Conservation (phyloP, 2,329 filamentous ascomycete species). For the Dactylonectria macrodidyma region DNA sequence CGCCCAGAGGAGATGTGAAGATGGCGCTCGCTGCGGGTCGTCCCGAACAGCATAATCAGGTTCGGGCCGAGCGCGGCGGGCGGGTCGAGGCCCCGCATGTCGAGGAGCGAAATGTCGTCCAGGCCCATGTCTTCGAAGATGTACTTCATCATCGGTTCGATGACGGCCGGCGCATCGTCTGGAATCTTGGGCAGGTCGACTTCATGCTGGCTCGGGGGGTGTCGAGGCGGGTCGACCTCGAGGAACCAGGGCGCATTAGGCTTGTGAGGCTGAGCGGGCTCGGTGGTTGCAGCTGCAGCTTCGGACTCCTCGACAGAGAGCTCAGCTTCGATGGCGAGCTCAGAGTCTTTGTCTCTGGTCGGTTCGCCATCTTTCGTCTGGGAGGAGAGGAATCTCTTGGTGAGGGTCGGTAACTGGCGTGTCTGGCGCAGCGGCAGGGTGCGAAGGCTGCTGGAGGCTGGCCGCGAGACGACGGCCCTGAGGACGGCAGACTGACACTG, state of each 20-base stretch:
- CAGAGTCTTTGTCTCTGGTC: constrained; percentile 34
- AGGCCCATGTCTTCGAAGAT: constrained; percentile 88
- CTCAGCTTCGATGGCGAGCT: constrained; percentile 16
- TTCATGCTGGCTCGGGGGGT: constrained; percentile 64
- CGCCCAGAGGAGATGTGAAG: constrained; percentile 91
- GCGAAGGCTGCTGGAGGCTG: constrained; percentile 41
- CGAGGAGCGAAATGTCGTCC: constrained; percentile 84
- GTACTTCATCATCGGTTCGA: constrained; percentile 82
- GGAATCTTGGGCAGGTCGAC: constrained; percentile 71
- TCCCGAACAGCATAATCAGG: constrained; percentile 93
- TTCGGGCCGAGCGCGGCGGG: constrained; percentile 90
- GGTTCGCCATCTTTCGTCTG: constrained; percentile 25
- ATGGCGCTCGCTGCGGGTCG: constrained; percentile 92
- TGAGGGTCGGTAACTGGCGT: constrained; percentile 35
- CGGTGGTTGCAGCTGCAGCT: not conserved
- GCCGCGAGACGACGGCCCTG: constrained; percentile 47
- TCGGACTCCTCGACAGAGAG: no score
- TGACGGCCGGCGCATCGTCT: constrained; percentile 77
- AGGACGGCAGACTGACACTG: constrained; percentile 51
- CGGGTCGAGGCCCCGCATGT: constrained; percentile 87
- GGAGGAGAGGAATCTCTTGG: constrained; percentile 45
- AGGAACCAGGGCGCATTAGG: constrained; percentile 84
- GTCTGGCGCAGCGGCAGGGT: constrained; percentile 41
- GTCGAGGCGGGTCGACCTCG: constrained; percentile 75
- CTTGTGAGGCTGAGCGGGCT: constrained; percentile 52